A percentile compares a stretch with the other conserved stretches of the same genome.
phyloP scores from a whole-genome alignment of 139 green algal species.

The Tetradesmus lagerheimii region DNA sequence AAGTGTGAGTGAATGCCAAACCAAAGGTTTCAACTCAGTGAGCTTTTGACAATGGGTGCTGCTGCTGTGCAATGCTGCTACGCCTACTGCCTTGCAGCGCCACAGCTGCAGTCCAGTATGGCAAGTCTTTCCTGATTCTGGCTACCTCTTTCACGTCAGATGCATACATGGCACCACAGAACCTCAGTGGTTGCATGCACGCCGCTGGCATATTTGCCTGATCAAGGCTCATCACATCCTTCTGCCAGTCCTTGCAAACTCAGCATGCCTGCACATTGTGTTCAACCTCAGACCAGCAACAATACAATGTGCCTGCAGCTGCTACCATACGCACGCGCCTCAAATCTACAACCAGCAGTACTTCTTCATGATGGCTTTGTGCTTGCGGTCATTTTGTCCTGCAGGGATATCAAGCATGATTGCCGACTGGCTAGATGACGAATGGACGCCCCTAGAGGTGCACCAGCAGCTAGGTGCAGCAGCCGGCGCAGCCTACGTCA shows the following conservation, averaged over 20 bases:
- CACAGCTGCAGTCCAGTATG: neutral
- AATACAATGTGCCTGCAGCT: too few species aligned
- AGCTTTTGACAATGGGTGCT: neutral
- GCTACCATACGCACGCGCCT: too few species aligned
- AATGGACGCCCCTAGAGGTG: constrained; percentile 60
- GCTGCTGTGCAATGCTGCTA: neutral
- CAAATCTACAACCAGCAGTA: too few species aligned
- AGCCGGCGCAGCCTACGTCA: constrained; percentile 52
- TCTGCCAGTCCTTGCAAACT: too few species aligned
- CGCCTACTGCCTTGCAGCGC: neutral
- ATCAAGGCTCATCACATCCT: too few species aligned
- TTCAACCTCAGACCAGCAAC: too few species aligned
- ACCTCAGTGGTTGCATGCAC: too few species aligned
- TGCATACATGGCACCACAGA: too few species aligned
- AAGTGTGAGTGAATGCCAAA: constrained; percentile 2
- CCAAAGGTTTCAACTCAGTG: neutral
- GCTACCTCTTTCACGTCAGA: too few species aligned
- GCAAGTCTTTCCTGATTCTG: neutral
- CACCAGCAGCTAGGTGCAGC: constrained; percentile 55
- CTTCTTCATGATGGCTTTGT: too few species aligned
- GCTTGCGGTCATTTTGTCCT: neutral
- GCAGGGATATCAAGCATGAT: constrained; percentile 52
- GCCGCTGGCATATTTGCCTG: too few species aligned
- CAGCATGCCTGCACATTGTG: too few species aligned
- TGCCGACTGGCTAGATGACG: constrained; percentile 65